phyloP scores from a whole-genome alignment of 2,329 filamentous ascomycete species.

The Cyanodermella asteris region DNA sequence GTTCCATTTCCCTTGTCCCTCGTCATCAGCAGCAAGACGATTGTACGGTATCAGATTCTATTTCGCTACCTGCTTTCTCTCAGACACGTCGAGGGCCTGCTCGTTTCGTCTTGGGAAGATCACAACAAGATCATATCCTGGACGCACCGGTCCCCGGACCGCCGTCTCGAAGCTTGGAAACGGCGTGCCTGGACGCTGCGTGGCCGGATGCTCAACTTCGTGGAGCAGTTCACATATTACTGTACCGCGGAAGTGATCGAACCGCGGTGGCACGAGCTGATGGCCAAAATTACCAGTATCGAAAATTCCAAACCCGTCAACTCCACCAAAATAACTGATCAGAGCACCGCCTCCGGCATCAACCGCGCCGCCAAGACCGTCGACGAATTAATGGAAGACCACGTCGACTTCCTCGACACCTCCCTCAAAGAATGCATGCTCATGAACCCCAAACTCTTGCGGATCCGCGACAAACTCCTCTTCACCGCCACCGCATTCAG shows the following conservation, averaged over 20 bases:
- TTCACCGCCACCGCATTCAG: slow-evolving; percentile 90
- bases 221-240: slow-evolving; percentile 91
- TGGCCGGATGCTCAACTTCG: slow-evolving; percentile 87
- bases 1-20: slow-evolving; percentile 91
- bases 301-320: slow-evolving; percentile 10
- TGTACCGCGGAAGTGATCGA: slow-evolving; percentile 95
- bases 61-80: slow-evolving; percentile 86
- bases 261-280: slow-evolving; percentile 86
- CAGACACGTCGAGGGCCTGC: slow-evolving; percentile 68
- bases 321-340: slow-evolving; percentile 18
- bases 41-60: slow-evolving; percentile 89
- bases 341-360: too few species aligned
- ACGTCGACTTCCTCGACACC: slow-evolving; percentile 93
- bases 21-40: slow-evolving; percentile 84
- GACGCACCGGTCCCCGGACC: slow-evolving; percentile 56
- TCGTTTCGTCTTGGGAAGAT: slow-evolving; percentile 75
- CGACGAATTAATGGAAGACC: slow-evolving; percentile 95
- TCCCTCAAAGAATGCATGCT: slow-evolving; percentile 98
- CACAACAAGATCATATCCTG: slow-evolving; percentile 64
- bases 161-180: slow-evolving; percentile 74
- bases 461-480: slow-evolving; percentile 97
- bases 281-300: slow-evolving; percentile 45
- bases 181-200: slow-evolving; percentile 75
- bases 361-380: slow-evolving; percentile 66
- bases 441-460: slow-evolving; percentile 77